These are phyloP conservation scores for Cordyceps farinosa DNA, from an alignment of 2,329 filamentous ascomycete genomes.

Conservation along the genomic window DNA sequence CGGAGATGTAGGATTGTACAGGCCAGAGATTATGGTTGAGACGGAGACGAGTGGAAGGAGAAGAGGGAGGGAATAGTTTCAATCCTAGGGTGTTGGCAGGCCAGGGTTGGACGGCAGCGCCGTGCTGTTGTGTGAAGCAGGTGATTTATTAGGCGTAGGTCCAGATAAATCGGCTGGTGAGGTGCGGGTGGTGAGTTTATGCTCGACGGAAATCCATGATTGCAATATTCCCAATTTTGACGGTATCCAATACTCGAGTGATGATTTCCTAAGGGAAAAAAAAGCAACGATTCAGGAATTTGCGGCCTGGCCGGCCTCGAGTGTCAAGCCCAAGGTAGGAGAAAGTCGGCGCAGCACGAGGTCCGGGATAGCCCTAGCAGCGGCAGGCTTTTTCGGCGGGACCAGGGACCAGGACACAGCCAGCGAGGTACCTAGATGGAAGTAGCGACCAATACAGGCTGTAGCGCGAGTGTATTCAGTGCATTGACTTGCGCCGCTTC, in stretches of 20 bases:
- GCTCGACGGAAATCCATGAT: not conserved
- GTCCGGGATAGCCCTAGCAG: conserved; percentile 1
- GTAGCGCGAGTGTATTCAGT: not conserved
- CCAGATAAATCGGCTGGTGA: not conserved
- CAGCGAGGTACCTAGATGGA: not conserved
- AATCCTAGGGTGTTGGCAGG: not conserved
- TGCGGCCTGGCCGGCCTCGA: not conserved
- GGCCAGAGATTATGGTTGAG: not conserved
- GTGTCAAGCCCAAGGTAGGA: not conserved
- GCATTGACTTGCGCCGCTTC: not conserved
- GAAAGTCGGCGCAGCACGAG: conserved; percentile 7
- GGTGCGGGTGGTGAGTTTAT: not conserved
- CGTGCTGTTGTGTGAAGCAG: not conserved
- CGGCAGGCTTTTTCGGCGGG: not conserved
- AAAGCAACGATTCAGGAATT: not conserved
- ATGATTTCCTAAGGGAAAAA: not conserved
- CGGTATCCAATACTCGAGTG: not conserved
- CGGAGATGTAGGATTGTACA: not conserved
- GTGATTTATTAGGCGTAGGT: not conserved
- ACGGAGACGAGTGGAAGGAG: not conserved
- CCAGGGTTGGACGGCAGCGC: not conserved
- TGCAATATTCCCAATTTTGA: not conserved
- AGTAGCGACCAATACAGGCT: conserved; percentile 4
- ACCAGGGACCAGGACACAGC: not conserved
- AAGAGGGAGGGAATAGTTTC: not conserved